Conservation (phyloP, 1,284 basidiomycete genomes). For the Ceratobasidium sp. region DNA sequence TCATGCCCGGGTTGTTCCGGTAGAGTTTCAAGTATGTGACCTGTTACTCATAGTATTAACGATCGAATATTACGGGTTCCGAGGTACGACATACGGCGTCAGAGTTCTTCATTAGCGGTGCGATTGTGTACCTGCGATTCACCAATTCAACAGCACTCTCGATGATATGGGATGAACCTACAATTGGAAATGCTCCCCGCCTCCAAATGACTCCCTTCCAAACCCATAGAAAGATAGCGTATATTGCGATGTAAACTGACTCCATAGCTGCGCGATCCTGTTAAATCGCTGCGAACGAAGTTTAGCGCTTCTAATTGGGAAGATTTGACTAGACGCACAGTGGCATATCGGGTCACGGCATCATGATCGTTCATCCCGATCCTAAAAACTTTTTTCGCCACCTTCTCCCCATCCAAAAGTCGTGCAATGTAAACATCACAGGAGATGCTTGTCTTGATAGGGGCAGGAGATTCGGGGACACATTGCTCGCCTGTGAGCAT, state of each 20-base stretch:
- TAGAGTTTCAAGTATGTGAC: constrained; percentile 5
- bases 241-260: neutral
- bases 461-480: neutral
- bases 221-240: constrained; percentile 4
- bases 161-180: neutral
- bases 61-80: neutral
- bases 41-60: neutral
- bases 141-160: neutral
- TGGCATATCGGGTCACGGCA: neutral
- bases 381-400: neutral
- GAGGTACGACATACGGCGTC: neutral
- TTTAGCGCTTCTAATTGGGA: neutral
- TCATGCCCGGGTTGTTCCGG: neutral
- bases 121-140: constrained; percentile 1
- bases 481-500: neutral
- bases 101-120: constrained; percentile 6
- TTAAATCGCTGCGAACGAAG: neutral
- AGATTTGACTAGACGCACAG: no score
- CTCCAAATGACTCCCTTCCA: neutral
- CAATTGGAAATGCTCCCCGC: neutral
- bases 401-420: neutral
- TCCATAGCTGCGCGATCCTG: neutral
- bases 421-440: neutral
- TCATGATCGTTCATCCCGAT: neutral
- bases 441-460: neutral